Evolutionary conservation across 108 stramenopile species (phyloP), one percentile per base, ranked within the genome.

Genomic region (Ochromonas danica): DNA sequence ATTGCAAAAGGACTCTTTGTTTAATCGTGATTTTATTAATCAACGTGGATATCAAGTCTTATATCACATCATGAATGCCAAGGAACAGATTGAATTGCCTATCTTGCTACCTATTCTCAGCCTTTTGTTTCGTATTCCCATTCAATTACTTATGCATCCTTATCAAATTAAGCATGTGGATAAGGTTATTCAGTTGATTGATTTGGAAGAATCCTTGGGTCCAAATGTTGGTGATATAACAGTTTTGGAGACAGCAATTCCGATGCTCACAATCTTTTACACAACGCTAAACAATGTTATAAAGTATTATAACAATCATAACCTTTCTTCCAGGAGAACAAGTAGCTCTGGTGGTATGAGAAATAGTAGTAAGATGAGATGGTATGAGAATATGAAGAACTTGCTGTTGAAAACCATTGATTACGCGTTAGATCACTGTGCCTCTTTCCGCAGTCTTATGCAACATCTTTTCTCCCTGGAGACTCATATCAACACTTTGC

Each of bases 61-160:
- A 6, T 10, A 22, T 22, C 51, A 57, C 51, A n/a, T n/a, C n/a
- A n/a, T n/a, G n/a, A n/a, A n/a, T n/a, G n/a, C n/a, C n/a, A n/a
- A n/a, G n/a, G n/a, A n/a, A n/a, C n/a, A n/a, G n/a, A n/a, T n/a
- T n/a, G 63, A 67, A 10, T 14, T 75, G 31, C 72, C 72, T 38
- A 6, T 75, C 14, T 6, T 75, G 31, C 40, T 75, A 22, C 72
- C 72, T 6, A 27, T 75, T 38, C 6, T 75, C 43, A 14, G 14
- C 14, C 36, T 75, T 28, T 41, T 75, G n/a, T 75, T 75, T 36
- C 72, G 31, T 31, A 36, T 75, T 27, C 72, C 72, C 27, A 75
- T 75, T 38, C 43, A 75, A 41, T 10, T 75, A 33, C 6, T 36
- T 6, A 6, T 33, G 31, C 43, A 57, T 3, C 72, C 72, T 3